Base-by-base conservation (phyloP, 192 early-diverging fungal genomes). In the Coemansia guatemalensis region DNA sequence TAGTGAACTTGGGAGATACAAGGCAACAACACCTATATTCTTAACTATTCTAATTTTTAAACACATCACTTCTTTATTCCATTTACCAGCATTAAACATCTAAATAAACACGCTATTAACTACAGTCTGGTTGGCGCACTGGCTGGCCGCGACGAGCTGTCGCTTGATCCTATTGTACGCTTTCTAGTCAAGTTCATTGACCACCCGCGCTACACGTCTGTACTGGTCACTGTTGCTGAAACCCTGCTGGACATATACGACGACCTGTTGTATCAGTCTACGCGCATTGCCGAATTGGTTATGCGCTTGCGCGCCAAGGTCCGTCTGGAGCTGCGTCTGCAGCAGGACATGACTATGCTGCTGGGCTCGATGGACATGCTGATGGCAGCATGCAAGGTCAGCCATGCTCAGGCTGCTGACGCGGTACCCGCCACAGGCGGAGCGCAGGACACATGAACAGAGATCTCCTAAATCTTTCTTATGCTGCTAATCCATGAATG, bases 351-450 rank as follows among this genome's bases (percentile, higher is more conserved):
- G 56, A 60, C 73, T n/a, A 81, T 92, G 68, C 84, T 90, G 20
- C 70, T 96, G 60, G 95, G 93, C 44, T 85, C 92, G 22, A 82
- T 98, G 83, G 90, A 94, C 44, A 88, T 90, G 85, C 65, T 96
- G 54, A 75, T 81, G 70, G 70, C 78, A 5, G 70, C 74, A 5
- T 75, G 69, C 60, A 54, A 67, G 24, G 50, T 80, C 58, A 71
- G 62, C 64, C 39, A 44, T 17, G 39, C 39, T 17, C 39, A 44
- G n/a, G 59, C 64, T 22, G 51, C 65, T 22, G 54, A 29, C 12
- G 32, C 60, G n/a, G n/a, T 20, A 2, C 67, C 56, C 14, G 62
- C 53, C 18, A 58, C 59, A 1, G 25, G 27, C 4, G 50, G 9
- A 11, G 52, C 35, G 17, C 35, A 23, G 14, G 54, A 24, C 47